Base-by-base conservation (phyloP, 2,329 filamentous ascomycete species). In the Trichoderma koningiopsis region DNA sequence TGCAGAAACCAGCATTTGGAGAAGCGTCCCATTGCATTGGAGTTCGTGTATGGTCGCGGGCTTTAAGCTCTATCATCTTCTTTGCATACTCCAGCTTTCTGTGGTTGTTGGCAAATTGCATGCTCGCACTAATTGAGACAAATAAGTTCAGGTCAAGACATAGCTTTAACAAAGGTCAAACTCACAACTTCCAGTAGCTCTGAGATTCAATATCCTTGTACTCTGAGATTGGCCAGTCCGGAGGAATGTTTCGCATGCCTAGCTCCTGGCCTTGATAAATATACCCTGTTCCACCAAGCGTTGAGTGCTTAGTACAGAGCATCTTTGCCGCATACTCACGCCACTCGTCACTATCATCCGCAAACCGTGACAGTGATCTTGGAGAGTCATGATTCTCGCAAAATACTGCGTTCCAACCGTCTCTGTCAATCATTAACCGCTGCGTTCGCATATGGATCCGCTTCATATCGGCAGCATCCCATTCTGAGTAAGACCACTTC, bases 11-110 rank as follows among this genome's bases (percentile, higher is more conserved):
- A 0, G 87, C 87, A 70, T 91, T 84, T 0, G 83, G 78, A 0
- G 81, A 80, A 1, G 78, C 81, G 63, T 85, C 83, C 91, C 91
- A 93, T 64, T 90, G 89, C 76, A 92, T 87, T 0, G 90, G 90
- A 2, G 89, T 84, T 0, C 90, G 81, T 1, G 88, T 82, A 74
- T 92, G 86, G 71, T 92, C 90, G 8, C 89, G 82, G 0, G 85
- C 89, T 24, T 22, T 31, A 31, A 31, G 31, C 31, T 31, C 31
- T 31, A 31, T 16, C 24, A 56, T n/a, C 22, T 56, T n/a, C 47
- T 91, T 83, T 62, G 85, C 83, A 31, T 31, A 31, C 33, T 86
- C 84, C 10, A 91, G 78, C 0, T 85, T 83, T 31, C 31, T 31
- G 7, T 31, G 31, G 7, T 31, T 31, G 8, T 31, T 31, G 31